Evolutionary conservation across 257 asterid species (phyloP).

Genomic region (Solanum arcanum): DNA sequence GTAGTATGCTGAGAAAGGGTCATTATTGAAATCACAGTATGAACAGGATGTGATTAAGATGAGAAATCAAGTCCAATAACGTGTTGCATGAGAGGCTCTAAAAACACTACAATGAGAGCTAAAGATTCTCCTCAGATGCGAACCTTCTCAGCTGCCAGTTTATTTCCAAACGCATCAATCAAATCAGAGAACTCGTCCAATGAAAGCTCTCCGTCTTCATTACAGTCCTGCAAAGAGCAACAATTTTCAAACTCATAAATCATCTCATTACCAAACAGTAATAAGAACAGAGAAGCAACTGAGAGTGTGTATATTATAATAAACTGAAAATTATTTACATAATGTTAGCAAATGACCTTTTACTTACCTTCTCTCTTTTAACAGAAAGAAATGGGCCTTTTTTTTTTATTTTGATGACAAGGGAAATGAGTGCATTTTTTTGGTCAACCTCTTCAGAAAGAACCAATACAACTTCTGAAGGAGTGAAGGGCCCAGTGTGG

Average conservation of each 20-base stretch:
- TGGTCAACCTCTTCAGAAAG: not conserved
- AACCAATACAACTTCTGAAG: not conserved
- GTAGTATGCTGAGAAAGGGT: not conserved
- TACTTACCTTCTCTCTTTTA: not conserved
- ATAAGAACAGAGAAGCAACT: not conserved
- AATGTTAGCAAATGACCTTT: not conserved
- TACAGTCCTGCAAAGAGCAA: slow-evolving; percentile 55
- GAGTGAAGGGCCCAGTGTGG: not conserved
- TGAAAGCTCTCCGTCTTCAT: slow-evolving; percentile 79
- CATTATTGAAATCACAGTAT: not conserved
- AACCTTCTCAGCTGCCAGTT: slow-evolving; percentile 82
- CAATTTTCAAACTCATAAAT: not conserved
- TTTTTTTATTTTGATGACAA: not conserved
- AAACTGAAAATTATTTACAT: not conserved
- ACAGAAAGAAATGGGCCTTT: not conserved
- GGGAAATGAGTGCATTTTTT: not conserved
- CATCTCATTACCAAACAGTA: not conserved
- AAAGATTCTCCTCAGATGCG: not conserved
- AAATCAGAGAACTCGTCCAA: slow-evolving; percentile 64
- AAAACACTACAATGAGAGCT: not conserved
- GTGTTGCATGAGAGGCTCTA: not conserved
- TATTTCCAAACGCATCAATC: slow-evolving; percentile 91
- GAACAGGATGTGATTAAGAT: not conserved
- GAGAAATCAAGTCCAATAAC: not conserved
- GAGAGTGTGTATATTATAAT: not conserved